These are phyloP conservation scores for Houttuynia cordata DNA, from an alignment of 164 flowering plant species.

Conservation along the genomic window DNA sequence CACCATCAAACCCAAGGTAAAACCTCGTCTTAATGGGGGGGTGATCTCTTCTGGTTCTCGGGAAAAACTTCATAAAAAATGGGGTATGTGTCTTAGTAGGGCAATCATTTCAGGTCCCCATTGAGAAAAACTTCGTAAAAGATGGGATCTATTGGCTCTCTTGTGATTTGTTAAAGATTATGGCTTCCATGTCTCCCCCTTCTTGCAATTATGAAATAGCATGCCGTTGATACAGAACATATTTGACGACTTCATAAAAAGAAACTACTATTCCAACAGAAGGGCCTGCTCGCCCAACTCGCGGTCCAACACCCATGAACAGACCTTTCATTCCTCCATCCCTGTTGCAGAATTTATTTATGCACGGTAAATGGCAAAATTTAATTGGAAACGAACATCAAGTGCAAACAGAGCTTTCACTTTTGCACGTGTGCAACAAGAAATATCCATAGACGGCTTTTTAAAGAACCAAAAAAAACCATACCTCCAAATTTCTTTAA, in stretches of 20 bases:
- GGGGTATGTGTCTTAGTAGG: no score
- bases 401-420: neutral
- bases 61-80: no score
- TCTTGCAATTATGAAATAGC: conserved; percentile 13
- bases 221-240: conserved; percentile 34
- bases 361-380: neutral
- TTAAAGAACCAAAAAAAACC: neutral
- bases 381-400: neutral
- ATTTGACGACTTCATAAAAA: conserved; percentile 85
- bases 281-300: conserved; percentile 93
- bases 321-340: conserved; percentile 71
- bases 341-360: conserved; percentile 25
- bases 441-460: neutral
- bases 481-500: conserved; percentile 80
- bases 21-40: neutral
- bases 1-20: neutral
- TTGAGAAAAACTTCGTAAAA: neutral
- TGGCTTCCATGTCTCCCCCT: no score
- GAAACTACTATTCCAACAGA: conserved; percentile 94
- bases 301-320: conserved; percentile 84
- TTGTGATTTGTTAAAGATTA: neutral
- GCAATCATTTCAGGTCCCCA: no score
- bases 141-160: neutral
- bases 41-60: neutral
- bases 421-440: no score